These are phyloP conservation scores for Ophioceras dolichostomum DNA, from an alignment of 2,329 filamentous ascomycete genomes.

Conservation along the genomic window DNA sequence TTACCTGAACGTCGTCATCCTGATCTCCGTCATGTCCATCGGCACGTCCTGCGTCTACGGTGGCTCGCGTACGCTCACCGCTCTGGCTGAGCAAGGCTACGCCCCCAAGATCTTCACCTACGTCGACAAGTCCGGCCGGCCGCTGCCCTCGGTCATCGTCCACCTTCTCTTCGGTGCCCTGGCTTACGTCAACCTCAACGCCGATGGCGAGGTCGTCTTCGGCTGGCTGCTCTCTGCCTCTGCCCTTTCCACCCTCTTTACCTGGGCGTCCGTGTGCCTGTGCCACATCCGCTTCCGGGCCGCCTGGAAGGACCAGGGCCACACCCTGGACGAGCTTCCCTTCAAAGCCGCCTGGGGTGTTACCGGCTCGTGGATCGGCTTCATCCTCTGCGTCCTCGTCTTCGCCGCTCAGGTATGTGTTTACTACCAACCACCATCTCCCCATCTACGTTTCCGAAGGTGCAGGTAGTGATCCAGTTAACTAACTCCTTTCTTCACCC, in stretches of 20 bases:
- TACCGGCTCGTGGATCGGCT: slow-evolving; percentile 48
- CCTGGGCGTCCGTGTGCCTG: slow-evolving; percentile 53
- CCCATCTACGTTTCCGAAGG: slow-evolving; percentile 1
- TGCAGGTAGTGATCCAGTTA: slow-evolving; percentile 4
- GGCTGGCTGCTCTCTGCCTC: slow-evolving; percentile 54
- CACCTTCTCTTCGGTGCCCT: slow-evolving; percentile 34
- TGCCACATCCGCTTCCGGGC: slow-evolving; percentile 55
- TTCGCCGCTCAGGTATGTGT: slow-evolving; percentile 34
- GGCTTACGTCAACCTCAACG: slow-evolving; percentile 31
- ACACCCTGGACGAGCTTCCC: slow-evolving; percentile 50
- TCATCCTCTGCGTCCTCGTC: slow-evolving; percentile 40
- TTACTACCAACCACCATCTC: neutral
- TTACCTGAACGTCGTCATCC: slow-evolving; percentile 42
- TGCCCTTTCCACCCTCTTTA: slow-evolving; percentile 49
- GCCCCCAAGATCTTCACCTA: slow-evolving; percentile 41
- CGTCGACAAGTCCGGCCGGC: slow-evolving; percentile 39
- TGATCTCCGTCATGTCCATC: slow-evolving; percentile 40
- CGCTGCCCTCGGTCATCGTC: slow-evolving; percentile 30
- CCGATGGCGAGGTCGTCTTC: slow-evolving; percentile 39
- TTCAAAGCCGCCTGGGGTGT: slow-evolving; percentile 49
- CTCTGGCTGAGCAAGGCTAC: slow-evolving; percentile 43
- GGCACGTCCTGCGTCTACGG: slow-evolving; percentile 42
- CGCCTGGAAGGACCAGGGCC: slow-evolving; percentile 46
- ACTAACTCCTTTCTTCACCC: neutral
- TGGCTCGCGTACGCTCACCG: slow-evolving; percentile 40